Evolutionary conservation across 805 yeast species (phyloP).

Genomic region (Lipomyces lipofer): DNA sequence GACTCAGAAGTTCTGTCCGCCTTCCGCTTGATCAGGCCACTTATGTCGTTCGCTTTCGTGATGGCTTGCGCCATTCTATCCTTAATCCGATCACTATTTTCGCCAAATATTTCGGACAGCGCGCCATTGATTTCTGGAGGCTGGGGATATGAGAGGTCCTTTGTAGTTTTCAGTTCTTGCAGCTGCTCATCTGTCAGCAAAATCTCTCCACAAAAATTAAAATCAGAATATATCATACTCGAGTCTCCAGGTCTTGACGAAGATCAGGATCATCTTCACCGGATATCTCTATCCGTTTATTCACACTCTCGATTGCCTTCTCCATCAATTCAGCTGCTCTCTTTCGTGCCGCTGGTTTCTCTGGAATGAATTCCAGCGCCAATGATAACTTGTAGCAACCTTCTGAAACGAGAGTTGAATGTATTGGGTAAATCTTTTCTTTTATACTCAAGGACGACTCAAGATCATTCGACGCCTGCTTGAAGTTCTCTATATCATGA

Average conservation of each 20-base stretch:
- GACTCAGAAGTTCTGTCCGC: constrained; percentile 1
- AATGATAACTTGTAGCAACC: constrained; percentile 78
- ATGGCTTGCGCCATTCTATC: constrained; percentile 14
- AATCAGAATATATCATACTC: constrained; percentile 38
- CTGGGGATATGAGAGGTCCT: background rate
- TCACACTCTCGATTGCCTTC: constrained; percentile 54
- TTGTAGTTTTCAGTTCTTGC: constrained; percentile 9
- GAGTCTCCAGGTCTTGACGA: constrained; percentile 38
- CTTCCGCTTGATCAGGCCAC: constrained; percentile 26
- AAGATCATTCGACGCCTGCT: constrained; percentile 74
- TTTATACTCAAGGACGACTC: constrained; percentile 57
- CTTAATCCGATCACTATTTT: constrained; percentile 9
- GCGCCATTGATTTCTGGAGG: too few species aligned
- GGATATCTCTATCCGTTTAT: constrained; percentile 43
- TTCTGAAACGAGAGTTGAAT: constrained; percentile 65
- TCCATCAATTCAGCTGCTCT: constrained; percentile 58
- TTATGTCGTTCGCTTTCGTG: constrained; percentile 25
- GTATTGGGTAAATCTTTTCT: constrained; percentile 46
- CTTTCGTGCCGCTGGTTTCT: constrained; percentile 45
- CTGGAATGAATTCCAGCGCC: constrained; percentile 72
- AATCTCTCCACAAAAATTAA: background rate
- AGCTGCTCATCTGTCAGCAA: background rate
- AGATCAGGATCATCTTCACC: constrained; percentile 44
- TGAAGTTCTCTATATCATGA: constrained; percentile 65
- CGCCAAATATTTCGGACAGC: too few species aligned